phyloP scores from a whole-genome alignment of 1,284 basidiomycete genomes.

The Ustilago cynodontis region DNA sequence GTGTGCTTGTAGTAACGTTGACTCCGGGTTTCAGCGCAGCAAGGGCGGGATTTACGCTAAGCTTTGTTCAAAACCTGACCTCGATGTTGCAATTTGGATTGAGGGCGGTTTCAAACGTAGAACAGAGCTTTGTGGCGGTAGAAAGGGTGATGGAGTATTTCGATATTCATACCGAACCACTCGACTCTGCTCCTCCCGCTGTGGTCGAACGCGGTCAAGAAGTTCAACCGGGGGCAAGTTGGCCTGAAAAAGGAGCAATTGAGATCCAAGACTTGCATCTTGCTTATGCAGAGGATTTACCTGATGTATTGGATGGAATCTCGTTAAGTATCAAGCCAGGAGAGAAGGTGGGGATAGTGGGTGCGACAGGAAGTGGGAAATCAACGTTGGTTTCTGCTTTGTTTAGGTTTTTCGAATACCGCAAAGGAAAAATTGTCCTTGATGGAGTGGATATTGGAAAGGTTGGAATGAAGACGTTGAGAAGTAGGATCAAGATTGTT shows the following conservation, averaged over 20 bases:
- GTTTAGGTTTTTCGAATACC: conserved; percentile 80
- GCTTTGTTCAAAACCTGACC: conserved; percentile 58
- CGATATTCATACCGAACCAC: conserved; percentile 49
- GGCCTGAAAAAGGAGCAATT: conserved; percentile 67
- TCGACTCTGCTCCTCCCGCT: conserved; percentile 41
- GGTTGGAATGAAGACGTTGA: conserved; percentile 72
- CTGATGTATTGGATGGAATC: conserved; percentile 72
- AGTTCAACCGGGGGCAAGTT: conserved; percentile 42
- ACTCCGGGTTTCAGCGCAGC: conserved; percentile 30
- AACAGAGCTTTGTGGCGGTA: conserved; percentile 68
- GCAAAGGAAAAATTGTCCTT: conserved; percentile 77
- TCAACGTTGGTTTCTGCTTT: conserved; percentile 80
- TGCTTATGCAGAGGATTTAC: conserved; percentile 73
- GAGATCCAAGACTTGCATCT: conserved; percentile 68
- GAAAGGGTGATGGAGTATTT: conserved; percentile 69
- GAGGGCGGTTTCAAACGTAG: conserved; percentile 68
- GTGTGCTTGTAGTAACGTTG: conserved; percentile 55
- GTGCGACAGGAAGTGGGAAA: conserved; percentile 75
- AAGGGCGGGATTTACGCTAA: conserved; percentile 59
- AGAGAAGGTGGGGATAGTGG: conserved; percentile 75
- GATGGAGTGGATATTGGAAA: conserved; percentile 76
- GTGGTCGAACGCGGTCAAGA: conserved; percentile 19
- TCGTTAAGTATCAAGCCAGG: conserved; percentile 70
- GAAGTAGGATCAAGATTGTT: conserved; percentile 61
- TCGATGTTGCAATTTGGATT: conserved; percentile 58